phyloP scores from a whole-genome alignment of 2,329 filamentous ascomycete species.

The Xylariaceae sp. region DNA sequence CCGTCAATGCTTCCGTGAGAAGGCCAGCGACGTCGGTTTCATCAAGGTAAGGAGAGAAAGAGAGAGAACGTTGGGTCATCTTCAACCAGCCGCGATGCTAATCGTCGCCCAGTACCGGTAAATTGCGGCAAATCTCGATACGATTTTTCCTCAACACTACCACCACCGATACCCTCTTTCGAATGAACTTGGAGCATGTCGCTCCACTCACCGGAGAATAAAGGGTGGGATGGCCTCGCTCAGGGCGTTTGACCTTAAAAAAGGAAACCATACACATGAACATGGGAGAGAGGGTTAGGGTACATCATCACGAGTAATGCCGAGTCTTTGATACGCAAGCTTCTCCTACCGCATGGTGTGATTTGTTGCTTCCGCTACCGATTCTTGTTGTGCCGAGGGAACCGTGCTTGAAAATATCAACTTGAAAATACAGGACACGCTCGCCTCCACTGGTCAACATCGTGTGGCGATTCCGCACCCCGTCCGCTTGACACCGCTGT shows the following conservation, averaged over 20 bases:
- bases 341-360: conserved; percentile 1
- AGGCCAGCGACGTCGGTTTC: not conserved
- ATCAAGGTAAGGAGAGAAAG: not conserved
- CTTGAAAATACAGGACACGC: not conserved
- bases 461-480: not conserved
- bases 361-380: not conserved
- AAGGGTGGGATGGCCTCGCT: conserved; percentile 7
- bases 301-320: conserved; percentile 18
- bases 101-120: conserved; percentile 17
- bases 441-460: not conserved
- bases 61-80: not conserved
- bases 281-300: conserved; percentile 10
- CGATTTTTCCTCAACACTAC: conserved; percentile 11
- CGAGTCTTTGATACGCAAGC: conserved; percentile 12
- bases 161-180: conserved; percentile 18
- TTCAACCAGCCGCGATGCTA: not conserved
- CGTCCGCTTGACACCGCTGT: not conserved
- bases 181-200: conserved; percentile 12
- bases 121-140: conserved; percentile 4
- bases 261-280: conserved; percentile 10
- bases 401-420: not conserved
- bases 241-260: conserved; percentile 7
- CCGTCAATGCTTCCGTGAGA: conserved; percentile 61
- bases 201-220: conserved; percentile 3
- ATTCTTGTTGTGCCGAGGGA: not conserved